Percentiles rank a stretch among this genome's conserved stretches.
phyloP scores from a whole-genome alignment of 257 asterid genomes.

The Plantago major region DNA sequence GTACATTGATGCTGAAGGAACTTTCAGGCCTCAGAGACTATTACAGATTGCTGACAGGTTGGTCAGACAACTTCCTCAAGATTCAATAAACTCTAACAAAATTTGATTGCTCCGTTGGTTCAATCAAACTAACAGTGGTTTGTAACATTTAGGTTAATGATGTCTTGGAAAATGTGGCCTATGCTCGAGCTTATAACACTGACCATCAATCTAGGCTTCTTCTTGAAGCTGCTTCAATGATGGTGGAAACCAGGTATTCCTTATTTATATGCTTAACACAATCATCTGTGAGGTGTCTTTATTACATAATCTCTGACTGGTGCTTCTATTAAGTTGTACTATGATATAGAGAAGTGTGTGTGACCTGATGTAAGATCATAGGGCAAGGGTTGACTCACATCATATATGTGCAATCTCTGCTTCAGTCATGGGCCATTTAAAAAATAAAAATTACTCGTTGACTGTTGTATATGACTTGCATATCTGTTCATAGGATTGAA shows the following conservation, averaged over 20 bases:
- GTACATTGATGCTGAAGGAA: constrained; percentile 98
- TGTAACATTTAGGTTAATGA: constrained; percentile 61
- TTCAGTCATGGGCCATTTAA: too few species aligned
- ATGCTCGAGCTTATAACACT: constrained; percentile 96
- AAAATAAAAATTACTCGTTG: too few species aligned
- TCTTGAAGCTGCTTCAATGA: constrained; percentile 98
- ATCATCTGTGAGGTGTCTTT: too few species aligned
- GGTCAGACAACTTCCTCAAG: constrained; percentile 15
- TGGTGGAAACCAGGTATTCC: constrained; percentile 85
- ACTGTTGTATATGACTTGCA: too few species aligned
- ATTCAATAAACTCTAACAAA: neutral
- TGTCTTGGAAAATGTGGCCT: constrained; percentile 96
- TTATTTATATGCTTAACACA: neutral
- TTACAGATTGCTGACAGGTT: constrained; percentile 95
- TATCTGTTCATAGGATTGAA: too few species aligned
- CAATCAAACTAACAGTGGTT: constrained; percentile 10
- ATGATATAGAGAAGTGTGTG: too few species aligned
- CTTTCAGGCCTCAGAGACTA: constrained; percentile 96
- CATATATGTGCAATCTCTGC: neutral
- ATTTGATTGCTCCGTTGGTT: neutral
- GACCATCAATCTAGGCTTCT: constrained; percentile 96
- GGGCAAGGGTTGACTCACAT: too few species aligned
- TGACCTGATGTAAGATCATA: too few species aligned
- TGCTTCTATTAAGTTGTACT: too few species aligned
- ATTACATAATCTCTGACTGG: too few species aligned